Conservation (phyloP, 176 grass and related monocot genomes). For the Aegilops longissima region DNA sequence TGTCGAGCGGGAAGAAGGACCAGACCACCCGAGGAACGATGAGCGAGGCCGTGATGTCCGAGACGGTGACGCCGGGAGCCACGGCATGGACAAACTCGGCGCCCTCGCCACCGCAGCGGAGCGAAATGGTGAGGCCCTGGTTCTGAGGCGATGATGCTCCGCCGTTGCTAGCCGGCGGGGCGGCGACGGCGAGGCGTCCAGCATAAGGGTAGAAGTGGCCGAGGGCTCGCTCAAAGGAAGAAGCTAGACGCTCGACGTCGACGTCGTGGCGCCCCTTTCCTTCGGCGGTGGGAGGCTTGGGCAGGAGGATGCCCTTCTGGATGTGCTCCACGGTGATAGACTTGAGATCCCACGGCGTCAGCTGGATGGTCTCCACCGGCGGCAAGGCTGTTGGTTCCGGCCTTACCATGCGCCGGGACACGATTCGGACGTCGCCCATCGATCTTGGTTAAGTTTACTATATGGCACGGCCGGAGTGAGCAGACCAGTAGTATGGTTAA, state of each 20-base stretch:
- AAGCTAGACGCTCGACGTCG: not conserved
- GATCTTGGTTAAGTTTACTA: no score
- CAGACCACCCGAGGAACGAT: not conserved
- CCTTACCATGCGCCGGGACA: not conserved
- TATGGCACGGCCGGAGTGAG: no score
- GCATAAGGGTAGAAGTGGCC: not conserved
- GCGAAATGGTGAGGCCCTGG: not conserved
- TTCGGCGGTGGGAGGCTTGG: not conserved
- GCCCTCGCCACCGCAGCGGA: not conserved
- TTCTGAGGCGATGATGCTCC: not conserved
- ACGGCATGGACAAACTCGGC: not conserved
- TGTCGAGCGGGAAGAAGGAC: not conserved
- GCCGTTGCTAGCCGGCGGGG: not conserved
- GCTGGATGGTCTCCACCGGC: not conserved
- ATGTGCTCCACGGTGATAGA: not conserved
- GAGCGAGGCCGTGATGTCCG: not conserved
- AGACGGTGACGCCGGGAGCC: not conserved
- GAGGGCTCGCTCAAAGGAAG: not conserved
- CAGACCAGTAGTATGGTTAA: no score
- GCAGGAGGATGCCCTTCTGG: not conserved
- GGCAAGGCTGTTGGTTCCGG: not conserved
- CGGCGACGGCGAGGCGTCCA: not conserved
- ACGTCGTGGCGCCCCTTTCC: not conserved
- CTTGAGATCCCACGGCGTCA: not conserved
- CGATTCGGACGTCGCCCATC: not conserved